phyloP scores from a whole-genome alignment of 352 stramenopile species.

The Phytophthora nicotianae region DNA sequence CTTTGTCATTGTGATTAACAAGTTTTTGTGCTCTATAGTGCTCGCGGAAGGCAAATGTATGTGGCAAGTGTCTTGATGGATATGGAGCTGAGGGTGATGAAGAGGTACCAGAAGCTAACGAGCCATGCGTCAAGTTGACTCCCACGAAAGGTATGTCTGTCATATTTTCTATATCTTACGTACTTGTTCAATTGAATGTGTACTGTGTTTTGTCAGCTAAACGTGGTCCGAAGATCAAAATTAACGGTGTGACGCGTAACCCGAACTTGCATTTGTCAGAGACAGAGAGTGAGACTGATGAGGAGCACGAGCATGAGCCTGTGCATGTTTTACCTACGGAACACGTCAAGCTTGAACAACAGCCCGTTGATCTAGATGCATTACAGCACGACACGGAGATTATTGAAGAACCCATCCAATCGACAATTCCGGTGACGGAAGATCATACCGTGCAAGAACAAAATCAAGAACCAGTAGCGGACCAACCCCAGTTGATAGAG shows the following conservation, averaged over 20 bases:
- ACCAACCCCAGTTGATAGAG: neutral
- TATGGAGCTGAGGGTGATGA: conserved; percentile 29
- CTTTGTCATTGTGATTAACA: neutral
- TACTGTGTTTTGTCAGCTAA: conserved; percentile 5
- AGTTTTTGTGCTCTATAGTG: conserved; percentile 34
- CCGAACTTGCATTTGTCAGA: conserved; percentile 33
- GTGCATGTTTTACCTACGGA: neutral
- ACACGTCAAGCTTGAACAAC: neutral
- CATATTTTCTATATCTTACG: neutral
- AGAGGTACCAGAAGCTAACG: conserved; percentile 29
- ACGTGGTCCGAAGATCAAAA: conserved; percentile 53
- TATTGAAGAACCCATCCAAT: conserved; percentile 2
- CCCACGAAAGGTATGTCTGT: conserved; percentile 19
- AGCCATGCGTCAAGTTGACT: conserved; percentile 35
- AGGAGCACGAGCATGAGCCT: neutral
- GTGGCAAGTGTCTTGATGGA: conserved; percentile 71
- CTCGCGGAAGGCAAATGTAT: conserved; percentile 54
- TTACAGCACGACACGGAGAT: neutral
- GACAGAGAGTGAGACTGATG: conserved; percentile 14
- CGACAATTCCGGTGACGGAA: neutral
- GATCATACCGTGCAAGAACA: conserved; percentile 1
- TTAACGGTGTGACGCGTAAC: conserved; percentile 73
- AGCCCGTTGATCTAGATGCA: neutral
- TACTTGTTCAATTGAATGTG: conserved; percentile 4
- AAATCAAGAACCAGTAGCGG: conserved; percentile 1